These are phyloP conservation scores for Colletotrichum abscissum DNA, from an alignment of 2,329 filamentous ascomycete genomes.

Conservation along the genomic window DNA sequence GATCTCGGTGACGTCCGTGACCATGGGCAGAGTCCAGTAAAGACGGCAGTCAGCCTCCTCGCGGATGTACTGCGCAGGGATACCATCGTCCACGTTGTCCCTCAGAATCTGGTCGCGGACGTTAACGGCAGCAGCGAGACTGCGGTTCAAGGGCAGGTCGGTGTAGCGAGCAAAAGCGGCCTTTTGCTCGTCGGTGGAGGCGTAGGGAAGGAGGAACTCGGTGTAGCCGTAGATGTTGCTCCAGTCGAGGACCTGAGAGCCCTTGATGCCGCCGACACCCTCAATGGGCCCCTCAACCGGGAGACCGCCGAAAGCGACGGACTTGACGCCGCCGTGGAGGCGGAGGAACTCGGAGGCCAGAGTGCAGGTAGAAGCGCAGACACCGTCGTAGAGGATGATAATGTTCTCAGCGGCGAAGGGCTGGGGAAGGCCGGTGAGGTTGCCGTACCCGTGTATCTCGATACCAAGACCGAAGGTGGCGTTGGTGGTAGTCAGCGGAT, in stretches of 20 bases:
- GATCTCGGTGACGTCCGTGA: slow-evolving; percentile 55
- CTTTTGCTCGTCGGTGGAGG: slow-evolving; percentile 43
- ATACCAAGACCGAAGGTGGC: slow-evolving; percentile 54
- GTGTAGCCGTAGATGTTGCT: slow-evolving; percentile 42
- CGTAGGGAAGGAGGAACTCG: slow-evolving; percentile 32
- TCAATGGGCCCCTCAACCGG: slow-evolving; percentile 61
- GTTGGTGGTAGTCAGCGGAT: slow-evolving; percentile 54
- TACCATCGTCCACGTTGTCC: slow-evolving; percentile 49
- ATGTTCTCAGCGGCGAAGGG: slow-evolving; percentile 70
- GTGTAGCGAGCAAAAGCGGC: slow-evolving; percentile 46
- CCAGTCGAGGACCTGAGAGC: slow-evolving; percentile 53
- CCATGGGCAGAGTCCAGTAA: slow-evolving; percentile 62
- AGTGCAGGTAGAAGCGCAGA: slow-evolving; percentile 69
- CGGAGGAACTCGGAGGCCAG: slow-evolving; percentile 67
- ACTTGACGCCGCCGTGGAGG: slow-evolving; percentile 63
- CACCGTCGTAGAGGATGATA: slow-evolving; percentile 68
- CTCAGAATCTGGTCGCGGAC: slow-evolving; percentile 52
- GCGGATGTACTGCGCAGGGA: slow-evolving; percentile 60
- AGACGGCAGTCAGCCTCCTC: slow-evolving; percentile 62
- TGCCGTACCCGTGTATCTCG: slow-evolving; percentile 62
- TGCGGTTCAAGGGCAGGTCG: slow-evolving; percentile 46
- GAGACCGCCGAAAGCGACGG: slow-evolving; percentile 63
- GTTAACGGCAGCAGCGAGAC: slow-evolving; percentile 48
- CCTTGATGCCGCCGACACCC: slow-evolving; percentile 65
- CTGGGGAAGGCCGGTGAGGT: slow-evolving; percentile 56